These are phyloP conservation scores for Flammula alnicola DNA, from an alignment of 1,284 basidiomycete species.

Conservation along the genomic window DNA sequence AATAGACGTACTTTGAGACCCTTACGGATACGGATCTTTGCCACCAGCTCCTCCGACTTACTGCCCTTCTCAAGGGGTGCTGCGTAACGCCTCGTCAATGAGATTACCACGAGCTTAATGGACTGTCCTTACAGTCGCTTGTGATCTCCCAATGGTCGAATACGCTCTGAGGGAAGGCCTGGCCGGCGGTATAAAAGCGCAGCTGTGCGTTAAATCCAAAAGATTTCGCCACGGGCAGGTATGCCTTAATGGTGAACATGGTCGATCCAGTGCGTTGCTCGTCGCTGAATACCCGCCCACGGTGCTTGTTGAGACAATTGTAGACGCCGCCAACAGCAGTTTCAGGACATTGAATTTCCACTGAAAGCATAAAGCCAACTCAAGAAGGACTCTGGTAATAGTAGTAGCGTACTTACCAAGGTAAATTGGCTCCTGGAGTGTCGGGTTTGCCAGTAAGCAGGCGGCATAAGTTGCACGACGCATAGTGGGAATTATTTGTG, in stretches of 20 bases:
- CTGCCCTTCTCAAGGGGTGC: conserved; percentile 84
- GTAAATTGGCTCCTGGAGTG: conserved; percentile 97
- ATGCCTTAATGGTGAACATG: conserved; percentile 99
- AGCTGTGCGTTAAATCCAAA: conserved; percentile 99
- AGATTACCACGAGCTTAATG: conserved; percentile 20
- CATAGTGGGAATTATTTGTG: conserved; percentile 95
- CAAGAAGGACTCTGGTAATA: conserved; percentile 4
- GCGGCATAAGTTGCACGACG: conserved; percentile 98
- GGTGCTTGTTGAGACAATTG: conserved; percentile 92
- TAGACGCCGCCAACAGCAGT: conserved; percentile 99
- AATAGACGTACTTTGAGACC: no score
- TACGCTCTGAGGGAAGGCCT: conserved; percentile 97
- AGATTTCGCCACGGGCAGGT: conserved; percentile 95
- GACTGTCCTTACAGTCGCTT: conserved; percentile 67
- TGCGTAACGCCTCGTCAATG: conserved; percentile 33
- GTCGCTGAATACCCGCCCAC: conserved; percentile 98
- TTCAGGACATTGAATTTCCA: conserved; percentile 99
- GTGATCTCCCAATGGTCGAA: conserved; percentile 93
- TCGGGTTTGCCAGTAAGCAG: conserved; percentile 88
- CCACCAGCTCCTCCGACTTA: conserved; percentile 90
- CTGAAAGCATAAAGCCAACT: conserved; percentile 28
- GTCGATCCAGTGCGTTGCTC: conserved; percentile 98
- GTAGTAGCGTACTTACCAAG: conserved; percentile 57
- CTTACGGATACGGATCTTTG: conserved; percentile 86
- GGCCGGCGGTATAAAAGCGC: conserved; percentile 90